phyloP scores from a whole-genome alignment of 306 rosid species.

The Cajanus cajan region DNA sequence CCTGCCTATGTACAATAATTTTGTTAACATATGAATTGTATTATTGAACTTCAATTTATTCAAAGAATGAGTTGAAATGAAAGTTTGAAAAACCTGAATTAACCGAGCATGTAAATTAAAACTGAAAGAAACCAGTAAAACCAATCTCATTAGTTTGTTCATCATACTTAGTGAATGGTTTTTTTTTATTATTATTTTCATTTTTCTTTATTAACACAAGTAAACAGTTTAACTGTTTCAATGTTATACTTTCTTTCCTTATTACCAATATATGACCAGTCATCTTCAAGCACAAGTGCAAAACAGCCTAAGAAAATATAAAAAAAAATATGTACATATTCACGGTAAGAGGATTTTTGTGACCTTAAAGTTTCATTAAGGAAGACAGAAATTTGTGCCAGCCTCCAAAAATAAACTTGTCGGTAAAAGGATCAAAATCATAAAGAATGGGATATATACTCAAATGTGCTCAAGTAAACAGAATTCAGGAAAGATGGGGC shows the following conservation, averaged over 20 bases:
- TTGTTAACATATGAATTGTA: background rate
- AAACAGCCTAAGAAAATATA: background rate
- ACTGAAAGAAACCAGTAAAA: background rate
- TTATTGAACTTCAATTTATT: background rate
- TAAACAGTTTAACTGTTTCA: constrained; percentile 13
- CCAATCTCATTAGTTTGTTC: background rate
- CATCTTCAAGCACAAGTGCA: background rate
- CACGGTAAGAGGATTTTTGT: background rate
- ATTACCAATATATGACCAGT: background rate
- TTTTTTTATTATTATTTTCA: background rate
- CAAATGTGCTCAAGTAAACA: background rate
- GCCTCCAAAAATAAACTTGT: background rate
- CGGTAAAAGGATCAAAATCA: background rate
- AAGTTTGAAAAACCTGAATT: background rate
- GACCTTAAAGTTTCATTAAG: background rate
- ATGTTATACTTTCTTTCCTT: background rate
- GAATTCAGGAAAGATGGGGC: background rate
- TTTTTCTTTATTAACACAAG: background rate
- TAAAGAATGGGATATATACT: constrained; percentile 6
- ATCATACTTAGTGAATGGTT: background rate
- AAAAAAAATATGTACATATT: background rate
- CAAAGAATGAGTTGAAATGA: background rate
- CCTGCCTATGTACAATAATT: background rate
- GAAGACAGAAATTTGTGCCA: background rate
- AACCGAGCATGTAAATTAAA: background rate